Percentiles rank a stretch among this genome's conserved stretches.
These are phyloP conservation scores for Talaromyces sp. DNA, from an alignment of 2,329 filamentous ascomycete species.

Conservation along the genomic window DNA sequence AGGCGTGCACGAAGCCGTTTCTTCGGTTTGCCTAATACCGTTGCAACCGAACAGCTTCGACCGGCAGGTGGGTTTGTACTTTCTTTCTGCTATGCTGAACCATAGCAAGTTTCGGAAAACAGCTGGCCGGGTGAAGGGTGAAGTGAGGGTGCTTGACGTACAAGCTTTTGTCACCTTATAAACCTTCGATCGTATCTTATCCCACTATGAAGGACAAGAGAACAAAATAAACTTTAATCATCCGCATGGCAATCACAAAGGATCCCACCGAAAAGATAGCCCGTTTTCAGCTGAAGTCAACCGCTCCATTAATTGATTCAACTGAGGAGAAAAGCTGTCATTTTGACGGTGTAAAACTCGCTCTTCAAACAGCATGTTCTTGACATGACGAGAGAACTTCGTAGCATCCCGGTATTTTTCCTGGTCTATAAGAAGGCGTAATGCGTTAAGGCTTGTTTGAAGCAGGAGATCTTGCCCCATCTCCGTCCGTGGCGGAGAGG, in stretches of 20 bases:
- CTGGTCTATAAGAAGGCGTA: constrained; percentile 34
- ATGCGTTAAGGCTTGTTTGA: constrained; percentile 32
- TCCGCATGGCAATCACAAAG: background rate
- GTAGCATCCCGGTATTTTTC: constrained; percentile 27
- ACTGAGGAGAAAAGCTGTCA: constrained; percentile 18
- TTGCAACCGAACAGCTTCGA: no score
- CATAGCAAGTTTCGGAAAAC: no score
- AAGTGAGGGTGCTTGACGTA: no score
- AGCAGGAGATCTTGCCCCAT: constrained; percentile 27
- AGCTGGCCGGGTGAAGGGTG: no score
- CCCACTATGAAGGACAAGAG: no score
- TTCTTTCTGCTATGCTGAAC: no score
- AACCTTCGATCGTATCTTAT: no score
- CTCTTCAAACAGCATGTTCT: constrained; percentile 27
- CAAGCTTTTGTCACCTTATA: background rate
- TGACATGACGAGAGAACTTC: constrained; percentile 27
- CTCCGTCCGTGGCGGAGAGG: background rate
- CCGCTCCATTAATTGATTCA: constrained; percentile 24
- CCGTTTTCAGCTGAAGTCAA: constrained; percentile 20
- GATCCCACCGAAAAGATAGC: background rate
- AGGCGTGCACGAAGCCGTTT: no score
- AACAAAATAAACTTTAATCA: no score
- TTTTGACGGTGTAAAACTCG: constrained; percentile 13
- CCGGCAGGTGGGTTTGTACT: no score
- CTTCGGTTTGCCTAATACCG: no score